Percentiles rank a stretch among this genome's conserved stretches.
Evolutionary conservation across 805 yeast species (phyloP).

Genomic region (Wickerhamiella sergipiensis): DNA sequence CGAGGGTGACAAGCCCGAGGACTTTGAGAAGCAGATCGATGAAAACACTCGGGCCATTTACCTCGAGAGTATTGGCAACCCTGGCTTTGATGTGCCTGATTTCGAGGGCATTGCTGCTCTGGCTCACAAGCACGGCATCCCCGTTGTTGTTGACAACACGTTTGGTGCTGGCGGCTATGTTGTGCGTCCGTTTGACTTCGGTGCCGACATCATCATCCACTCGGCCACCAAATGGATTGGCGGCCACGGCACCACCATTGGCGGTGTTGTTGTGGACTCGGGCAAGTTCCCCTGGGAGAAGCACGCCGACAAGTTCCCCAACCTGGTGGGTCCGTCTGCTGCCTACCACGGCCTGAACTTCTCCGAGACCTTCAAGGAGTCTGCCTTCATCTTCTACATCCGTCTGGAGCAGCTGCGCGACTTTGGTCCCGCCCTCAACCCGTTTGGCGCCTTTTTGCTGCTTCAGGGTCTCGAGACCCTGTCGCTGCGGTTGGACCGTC

Average conservation of each 20-base stretch:
- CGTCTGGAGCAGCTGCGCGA: slow-evolving; percentile 41
- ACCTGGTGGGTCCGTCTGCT: slow-evolving; percentile 78
- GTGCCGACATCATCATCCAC: slow-evolving; percentile 85
- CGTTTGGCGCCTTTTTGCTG: slow-evolving; percentile 75
- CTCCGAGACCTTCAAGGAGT: slow-evolving; percentile 47
- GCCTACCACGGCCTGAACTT: slow-evolving; percentile 85
- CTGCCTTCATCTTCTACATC: slow-evolving; percentile 14
- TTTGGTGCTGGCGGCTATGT: slow-evolving; percentile 94
- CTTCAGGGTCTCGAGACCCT: slow-evolving; percentile 90
- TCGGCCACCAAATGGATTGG: slow-evolving; percentile 98
- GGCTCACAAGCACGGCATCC: slow-evolving; percentile 78
- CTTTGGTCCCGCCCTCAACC: slow-evolving; percentile 78
- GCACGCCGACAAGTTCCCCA: slow-evolving; percentile 52
- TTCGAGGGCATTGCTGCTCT: slow-evolving; percentile 59
- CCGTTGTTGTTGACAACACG: slow-evolving; percentile 89
- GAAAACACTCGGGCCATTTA: slow-evolving; percentile 80
- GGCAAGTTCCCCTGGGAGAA: slow-evolving; percentile 78
- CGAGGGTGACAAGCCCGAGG: slow-evolving; percentile 48
- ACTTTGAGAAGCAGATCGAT: slow-evolving; percentile 61
- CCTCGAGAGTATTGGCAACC: slow-evolving; percentile 85
- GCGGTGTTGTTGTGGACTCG: slow-evolving; percentile 62
- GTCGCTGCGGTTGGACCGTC: slow-evolving; percentile 88
- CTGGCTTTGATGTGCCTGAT: slow-evolving; percentile 85
- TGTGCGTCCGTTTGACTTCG: slow-evolving; percentile 70
- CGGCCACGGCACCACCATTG: slow-evolving; percentile 92